Base-by-base conservation (phyloP, 1,284 basidiomycete species). In the Cutaneotrichosporon spelunceum region DNA sequence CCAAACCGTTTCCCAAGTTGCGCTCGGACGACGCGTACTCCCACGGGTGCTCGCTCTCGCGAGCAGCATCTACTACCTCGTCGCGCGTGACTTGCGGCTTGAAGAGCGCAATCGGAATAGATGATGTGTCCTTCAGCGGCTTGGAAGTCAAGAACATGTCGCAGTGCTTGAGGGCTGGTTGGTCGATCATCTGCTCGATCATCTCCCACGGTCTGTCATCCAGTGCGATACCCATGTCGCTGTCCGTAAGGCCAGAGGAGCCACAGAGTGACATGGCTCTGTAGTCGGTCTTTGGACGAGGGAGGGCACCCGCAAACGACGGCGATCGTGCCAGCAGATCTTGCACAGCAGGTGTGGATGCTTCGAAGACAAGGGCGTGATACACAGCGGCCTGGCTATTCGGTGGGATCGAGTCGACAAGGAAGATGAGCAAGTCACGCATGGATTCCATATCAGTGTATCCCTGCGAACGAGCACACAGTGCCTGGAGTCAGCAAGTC, bases 131-230 rank as follows among this genome's bases (percentile, higher is more conserved):
- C 53, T 68, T 70, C 39, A 73, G 45, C 8, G 70, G 60, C 29
- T 62, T 63, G 23, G 50, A 56, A 2, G 68, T 53, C 24, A 78
- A 70, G 62, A 72, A 75, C 29, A 68, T 53, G 52, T 76, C 68
- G 19, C 61, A 64, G 62, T 73, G 72, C 29, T 59, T 45, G 6
- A 58, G 60, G 8, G 49, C 8, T 1, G 64, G 53, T 8, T 50
- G 50, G 2, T 71, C 68, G 11, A 61, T 62, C 62, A 78, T 69
- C 19, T 72, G 66, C 57, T 78, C 75, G 24, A 75, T 70, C 64
- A 75, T 63, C 65, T 78, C 76, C 76, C 76, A 78, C n/a, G 70
- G 71, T 11, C 75, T 65, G 57, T 78, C 76, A 47, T 78, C 76
- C 26, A 77, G 68, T 2, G 68, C 54, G 4, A 74, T 47, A 1